Base-by-base conservation (phyloP, 139 green algal genomes). In the Auxenochlorella protothecoides region DNA sequence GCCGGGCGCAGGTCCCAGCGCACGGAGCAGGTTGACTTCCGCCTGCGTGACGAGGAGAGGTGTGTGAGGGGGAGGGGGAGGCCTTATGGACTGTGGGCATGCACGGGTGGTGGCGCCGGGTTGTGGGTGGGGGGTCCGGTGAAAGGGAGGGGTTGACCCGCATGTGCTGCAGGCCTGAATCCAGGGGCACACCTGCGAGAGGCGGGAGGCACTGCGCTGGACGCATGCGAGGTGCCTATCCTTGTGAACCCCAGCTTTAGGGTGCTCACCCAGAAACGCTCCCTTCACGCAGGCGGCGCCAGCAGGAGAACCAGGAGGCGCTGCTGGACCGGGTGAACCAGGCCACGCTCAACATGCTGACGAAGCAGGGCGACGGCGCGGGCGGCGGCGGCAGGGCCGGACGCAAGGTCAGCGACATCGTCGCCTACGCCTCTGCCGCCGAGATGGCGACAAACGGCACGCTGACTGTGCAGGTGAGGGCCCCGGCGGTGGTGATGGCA, bases 281-380 rank as follows among this genome's bases (percentile, higher is more conserved):
- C 27, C 27, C 27, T 44, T 44, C 27, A 44, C 27, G 72, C 84
- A 89, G 89, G 68, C 82, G 90, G 60, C 81, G 87, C 4, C 73
- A 80, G 61, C 79, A 87, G 68, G 76, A 84, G 84, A 88, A 88
- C 75, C 91, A 97, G 83, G 88, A 93, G 64, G 87, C 89, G 56
- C 80, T 97, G 59, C 71, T 93, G 61, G 78, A 84, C 63, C 81
- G 80, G 9, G 90, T 92, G 71, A 97, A 97, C 76, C 83, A 93
- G 76, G 85, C 92, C 55, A 97, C 91, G 3, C 74, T 95, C 2
- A 66, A 82, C 15, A 76, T 72, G 69, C 71, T 76, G 53, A 77
- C n/a, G 59, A 76, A 78, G 59, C 68, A 66, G 53, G 72, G 68
- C 44, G 14, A 53, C 14, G 14, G 5, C 6, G 72, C 12, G 4